Evolutionary conservation across 441 rosid species (phyloP).

Genomic region (Gossypium gossypioides): DNA sequence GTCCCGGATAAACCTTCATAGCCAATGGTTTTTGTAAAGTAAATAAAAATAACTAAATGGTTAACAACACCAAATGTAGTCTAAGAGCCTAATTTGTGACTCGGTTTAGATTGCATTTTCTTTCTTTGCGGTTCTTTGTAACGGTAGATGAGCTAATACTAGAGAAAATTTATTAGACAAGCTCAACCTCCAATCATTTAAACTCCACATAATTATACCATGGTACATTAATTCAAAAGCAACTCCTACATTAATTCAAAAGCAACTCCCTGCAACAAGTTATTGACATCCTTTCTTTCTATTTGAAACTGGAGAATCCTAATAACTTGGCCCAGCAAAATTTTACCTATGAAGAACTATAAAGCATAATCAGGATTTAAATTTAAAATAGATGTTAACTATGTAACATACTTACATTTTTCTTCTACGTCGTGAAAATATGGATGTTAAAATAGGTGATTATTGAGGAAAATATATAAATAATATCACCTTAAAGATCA

Average conservation of each 20-base stretch:
- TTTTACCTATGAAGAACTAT: not conserved
- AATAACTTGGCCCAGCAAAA: not conserved
- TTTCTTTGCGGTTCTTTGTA: too few relatives aligned
- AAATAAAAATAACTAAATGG: not conserved
- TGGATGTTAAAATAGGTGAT: not conserved
- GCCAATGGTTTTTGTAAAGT: slow-evolving; percentile 11
- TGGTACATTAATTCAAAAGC: not conserved
- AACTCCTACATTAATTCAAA: not conserved
- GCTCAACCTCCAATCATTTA: not conserved
- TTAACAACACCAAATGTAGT: not conserved
- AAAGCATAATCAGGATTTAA: not conserved
- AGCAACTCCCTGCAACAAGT: not conserved
- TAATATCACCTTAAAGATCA: slow-evolving; percentile 56
- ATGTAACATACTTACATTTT: not conserved
- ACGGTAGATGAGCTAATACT: too few relatives aligned
- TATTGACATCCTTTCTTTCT: not conserved
- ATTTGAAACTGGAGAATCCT: not conserved
- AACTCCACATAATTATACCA: not conserved
- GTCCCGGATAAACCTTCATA: slow-evolving; percentile 83
- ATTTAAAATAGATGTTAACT: not conserved
- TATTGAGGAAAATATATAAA: not conserved
- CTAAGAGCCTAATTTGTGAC: not conserved
- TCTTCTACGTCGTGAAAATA: not conserved
- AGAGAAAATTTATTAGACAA: not conserved
- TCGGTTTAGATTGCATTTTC: not conserved